Percentiles rank a stretch among this genome's conserved stretches.
phyloP scores from a whole-genome alignment of 208 protist species.

The Plasmodiophora brassicae region DNA sequence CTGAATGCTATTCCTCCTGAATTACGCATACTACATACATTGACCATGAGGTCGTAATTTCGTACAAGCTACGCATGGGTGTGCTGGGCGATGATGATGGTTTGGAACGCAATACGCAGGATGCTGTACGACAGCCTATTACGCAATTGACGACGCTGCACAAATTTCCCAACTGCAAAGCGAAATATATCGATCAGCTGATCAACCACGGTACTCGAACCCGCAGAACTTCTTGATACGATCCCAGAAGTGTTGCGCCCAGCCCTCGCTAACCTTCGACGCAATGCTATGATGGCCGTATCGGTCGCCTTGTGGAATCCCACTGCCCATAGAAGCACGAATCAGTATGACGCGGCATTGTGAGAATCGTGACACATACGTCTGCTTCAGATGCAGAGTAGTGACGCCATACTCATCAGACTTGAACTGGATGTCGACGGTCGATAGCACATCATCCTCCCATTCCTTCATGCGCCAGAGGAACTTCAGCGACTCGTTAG shows the following conservation, averaged over 20 bases:
- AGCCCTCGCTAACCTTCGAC: not conserved
- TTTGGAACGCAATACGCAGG: no score
- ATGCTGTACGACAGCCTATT: no score
- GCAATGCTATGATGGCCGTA: conserved; percentile 10
- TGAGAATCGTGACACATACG: not conserved
- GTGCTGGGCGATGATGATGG: no score
- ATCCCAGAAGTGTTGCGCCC: conserved; percentile 20
- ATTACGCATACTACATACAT: no score
- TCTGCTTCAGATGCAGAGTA: not conserved
- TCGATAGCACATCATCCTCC: not conserved
- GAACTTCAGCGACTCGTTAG: conserved; percentile 12
- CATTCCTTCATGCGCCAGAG: conserved; percentile 17
- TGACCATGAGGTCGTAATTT: no score
- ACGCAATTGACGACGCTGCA: no score
- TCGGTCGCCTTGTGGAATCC: not conserved
- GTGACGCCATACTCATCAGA: conserved; percentile 14
- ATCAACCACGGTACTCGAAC: not conserved
- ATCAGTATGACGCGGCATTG: not conserved
- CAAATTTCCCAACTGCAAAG: no score
- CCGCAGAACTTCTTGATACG: conserved; percentile 13
- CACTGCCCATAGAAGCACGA: not conserved
- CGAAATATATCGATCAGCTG: no score
- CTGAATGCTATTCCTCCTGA: no score
- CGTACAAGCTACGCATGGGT: no score
- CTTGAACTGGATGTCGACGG: not conserved